Evolutionary conservation across 306 rosid species (phyloP).

Genomic region (Rosa multiflora): DNA sequence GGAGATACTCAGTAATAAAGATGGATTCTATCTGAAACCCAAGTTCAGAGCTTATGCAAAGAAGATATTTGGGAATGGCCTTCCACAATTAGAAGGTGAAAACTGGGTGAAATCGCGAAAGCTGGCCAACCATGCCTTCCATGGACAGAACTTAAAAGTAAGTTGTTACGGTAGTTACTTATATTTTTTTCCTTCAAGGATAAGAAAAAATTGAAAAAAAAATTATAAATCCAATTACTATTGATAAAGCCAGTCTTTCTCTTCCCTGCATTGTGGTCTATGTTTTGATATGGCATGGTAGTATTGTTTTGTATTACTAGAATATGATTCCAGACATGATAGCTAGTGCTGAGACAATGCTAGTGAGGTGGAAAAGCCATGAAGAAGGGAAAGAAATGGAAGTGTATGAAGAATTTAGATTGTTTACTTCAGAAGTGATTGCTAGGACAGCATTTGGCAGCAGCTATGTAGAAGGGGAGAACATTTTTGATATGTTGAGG

Average conservation of each 20-base stretch:
- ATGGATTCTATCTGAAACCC: conserved; percentile 11
- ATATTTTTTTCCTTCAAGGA: no score
- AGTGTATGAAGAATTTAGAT: not conserved
- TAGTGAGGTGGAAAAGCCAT: conserved; percentile 20
- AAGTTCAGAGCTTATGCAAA: not conserved
- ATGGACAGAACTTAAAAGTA: conserved; percentile 38
- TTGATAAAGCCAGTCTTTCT: not conserved
- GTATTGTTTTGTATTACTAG: not conserved
- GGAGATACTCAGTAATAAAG: conserved; percentile 26
- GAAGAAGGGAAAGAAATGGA: conserved; percentile 27
- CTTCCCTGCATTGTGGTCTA: no score
- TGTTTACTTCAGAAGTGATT: no score
- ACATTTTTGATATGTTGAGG: no score
- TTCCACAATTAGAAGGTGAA: conserved; percentile 25
- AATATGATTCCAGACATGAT: conserved; percentile 6
- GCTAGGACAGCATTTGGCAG: no score
- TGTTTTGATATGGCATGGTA: no score
- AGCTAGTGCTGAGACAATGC: no score
- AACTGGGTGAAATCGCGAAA: conserved; percentile 24
- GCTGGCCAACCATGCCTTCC: no score
- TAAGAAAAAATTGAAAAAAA: no score
- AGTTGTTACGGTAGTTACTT: not conserved
- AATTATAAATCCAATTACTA: no score
- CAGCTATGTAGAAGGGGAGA: not conserved
- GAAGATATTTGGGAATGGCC: conserved; percentile 36